These are phyloP conservation scores for Oropetium thomaeum DNA, from an alignment of 176 grass and related monocot species.

Conservation along the genomic window DNA sequence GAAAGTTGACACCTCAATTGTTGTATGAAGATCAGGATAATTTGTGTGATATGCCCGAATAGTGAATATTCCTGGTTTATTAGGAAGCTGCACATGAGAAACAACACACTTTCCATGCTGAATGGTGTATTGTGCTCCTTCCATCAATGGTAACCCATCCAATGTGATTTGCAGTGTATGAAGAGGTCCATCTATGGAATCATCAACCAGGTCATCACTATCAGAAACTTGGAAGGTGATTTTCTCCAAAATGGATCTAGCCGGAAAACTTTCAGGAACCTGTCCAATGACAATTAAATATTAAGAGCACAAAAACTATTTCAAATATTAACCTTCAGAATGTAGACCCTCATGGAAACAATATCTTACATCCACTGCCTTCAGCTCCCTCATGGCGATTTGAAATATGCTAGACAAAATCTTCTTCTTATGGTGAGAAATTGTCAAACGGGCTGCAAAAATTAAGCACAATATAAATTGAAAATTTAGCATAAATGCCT, in stretches of 20 bases:
- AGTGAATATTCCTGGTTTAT: constrained; percentile 26
- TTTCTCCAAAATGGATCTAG: constrained; percentile 26
- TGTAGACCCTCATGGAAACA: background rate
- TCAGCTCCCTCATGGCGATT: constrained; percentile 20
- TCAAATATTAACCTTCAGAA: background rate
- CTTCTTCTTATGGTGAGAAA: constrained; percentile 23
- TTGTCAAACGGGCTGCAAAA: constrained; percentile 10
- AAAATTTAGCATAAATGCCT: background rate
- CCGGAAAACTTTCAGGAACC: constrained; percentile 24
- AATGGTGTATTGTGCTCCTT: constrained; percentile 36
- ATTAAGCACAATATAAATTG: background rate
- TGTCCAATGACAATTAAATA: background rate
- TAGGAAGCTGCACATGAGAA: constrained; percentile 20
- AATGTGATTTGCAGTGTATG: constrained; percentile 35
- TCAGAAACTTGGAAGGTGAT: constrained; percentile 32
- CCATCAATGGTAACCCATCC: constrained; percentile 8
- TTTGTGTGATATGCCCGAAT: constrained; percentile 21
- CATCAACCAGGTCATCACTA: constrained; percentile 22
- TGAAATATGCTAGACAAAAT: constrained; percentile 26
- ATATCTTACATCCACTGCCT: constrained; percentile 29
- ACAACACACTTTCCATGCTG: constrained; percentile 38
- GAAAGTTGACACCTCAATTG: constrained; percentile 6
- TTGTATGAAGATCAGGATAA: constrained; percentile 12
- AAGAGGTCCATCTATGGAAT: constrained; percentile 25
- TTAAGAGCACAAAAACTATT: background rate